These are phyloP conservation scores for Rhodotorula glutinis DNA, from an alignment of 1,284 basidiomycete genomes.

Conservation along the genomic window DNA sequence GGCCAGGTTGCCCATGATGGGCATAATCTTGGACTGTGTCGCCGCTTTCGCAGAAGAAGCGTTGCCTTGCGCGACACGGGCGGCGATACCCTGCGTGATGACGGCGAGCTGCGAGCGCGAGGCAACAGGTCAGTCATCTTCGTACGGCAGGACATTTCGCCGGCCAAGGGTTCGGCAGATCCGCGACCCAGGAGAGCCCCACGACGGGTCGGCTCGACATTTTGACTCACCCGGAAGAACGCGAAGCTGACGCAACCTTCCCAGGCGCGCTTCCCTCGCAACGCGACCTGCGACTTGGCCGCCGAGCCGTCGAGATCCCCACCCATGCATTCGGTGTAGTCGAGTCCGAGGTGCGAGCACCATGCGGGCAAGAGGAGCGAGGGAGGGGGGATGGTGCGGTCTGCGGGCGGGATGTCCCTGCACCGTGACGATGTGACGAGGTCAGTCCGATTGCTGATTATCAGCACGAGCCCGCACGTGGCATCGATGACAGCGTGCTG, in stretches of 20 bases:
- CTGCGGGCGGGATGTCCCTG: constrained; percentile 59
- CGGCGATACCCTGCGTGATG: constrained; percentile 90
- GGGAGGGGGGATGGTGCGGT: constrained; percentile 61
- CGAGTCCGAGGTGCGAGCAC: constrained; percentile 59
- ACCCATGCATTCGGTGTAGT: constrained; percentile 62
- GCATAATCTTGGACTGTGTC: constrained; percentile 60
- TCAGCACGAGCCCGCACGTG: too few relatives aligned
- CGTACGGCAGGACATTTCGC: too few relatives aligned
- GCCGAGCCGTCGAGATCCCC: constrained; percentile 49
- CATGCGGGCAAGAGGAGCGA: constrained; percentile 74
- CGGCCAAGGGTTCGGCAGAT: background rate
- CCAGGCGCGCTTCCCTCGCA: constrained; percentile 5
- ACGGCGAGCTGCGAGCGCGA: constrained; percentile 63
- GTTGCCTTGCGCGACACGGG: constrained; percentile 76
- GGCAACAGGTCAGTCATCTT: background rate
- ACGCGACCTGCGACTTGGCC: background rate
- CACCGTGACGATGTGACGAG: constrained; percentile 37
- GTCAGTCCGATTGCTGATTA: constrained; percentile 4
- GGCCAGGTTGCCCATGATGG: constrained; percentile 63
- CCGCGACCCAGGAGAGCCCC: too few relatives aligned
- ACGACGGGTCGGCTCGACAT: too few relatives aligned
- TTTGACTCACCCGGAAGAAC: constrained; percentile 67
- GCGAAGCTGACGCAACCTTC: constrained; percentile 71
- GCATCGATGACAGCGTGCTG: too few relatives aligned
- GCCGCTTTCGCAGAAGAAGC: constrained; percentile 76